Conservation (phyloP, 192 early-diverging fungal species). For the Chytriomyces hyalinus region DNA sequence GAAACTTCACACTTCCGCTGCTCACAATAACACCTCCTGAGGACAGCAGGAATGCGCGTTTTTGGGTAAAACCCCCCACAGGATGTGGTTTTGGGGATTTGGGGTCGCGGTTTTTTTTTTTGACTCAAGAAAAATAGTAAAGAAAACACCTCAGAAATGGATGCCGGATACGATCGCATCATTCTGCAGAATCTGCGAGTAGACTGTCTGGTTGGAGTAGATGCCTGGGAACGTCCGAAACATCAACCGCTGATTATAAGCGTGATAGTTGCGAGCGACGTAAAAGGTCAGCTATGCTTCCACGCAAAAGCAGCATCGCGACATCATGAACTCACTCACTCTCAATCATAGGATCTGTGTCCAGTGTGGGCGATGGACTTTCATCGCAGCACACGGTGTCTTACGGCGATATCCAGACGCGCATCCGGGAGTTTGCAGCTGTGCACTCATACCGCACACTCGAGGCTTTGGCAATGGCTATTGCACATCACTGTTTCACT, state of each 20-base stretch:
- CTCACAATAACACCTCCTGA: no score
- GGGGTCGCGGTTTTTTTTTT: no score
- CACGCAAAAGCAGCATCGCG: neutral
- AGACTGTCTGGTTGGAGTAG: constrained; percentile 84
- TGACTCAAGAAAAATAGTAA: no score
- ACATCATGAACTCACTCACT: neutral
- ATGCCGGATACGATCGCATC: constrained; percentile 33
- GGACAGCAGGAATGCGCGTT: no score
- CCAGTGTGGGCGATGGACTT: constrained; percentile 73
- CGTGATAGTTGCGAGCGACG: constrained; percentile 73
- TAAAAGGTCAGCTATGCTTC: constrained; percentile 36
- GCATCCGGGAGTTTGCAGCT: constrained; percentile 77
- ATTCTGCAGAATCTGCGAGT: constrained; percentile 77
- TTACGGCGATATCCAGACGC: constrained; percentile 81
- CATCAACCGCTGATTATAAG: constrained; percentile 85
- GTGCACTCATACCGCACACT: constrained; percentile 75
- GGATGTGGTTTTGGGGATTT: no score
- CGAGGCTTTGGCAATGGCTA: constrained; percentile 87
- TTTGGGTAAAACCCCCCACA: no score
- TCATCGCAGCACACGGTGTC: constrained; percentile 79
- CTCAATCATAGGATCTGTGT: constrained; percentile 47
- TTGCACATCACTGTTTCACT: constrained; percentile 79
- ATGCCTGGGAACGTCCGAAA: constrained; percentile 91
- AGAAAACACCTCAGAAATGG: no score
- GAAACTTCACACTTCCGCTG: no score